Conservation (phyloP, 345 rosid genomes). For the Theobroma cacao region DNA sequence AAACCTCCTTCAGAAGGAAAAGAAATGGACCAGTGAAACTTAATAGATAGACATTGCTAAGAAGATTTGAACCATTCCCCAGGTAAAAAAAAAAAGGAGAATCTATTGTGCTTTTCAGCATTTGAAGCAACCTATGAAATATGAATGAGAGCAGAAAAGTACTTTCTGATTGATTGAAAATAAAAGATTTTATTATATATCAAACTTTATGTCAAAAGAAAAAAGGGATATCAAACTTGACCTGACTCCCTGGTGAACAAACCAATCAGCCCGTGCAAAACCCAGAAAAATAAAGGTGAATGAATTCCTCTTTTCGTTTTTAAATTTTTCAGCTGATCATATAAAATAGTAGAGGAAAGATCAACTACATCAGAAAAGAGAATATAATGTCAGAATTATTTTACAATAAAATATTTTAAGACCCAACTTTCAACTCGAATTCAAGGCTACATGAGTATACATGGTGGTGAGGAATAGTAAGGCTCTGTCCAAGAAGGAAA, state of each 20-base stretch:
- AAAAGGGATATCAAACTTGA: not conserved
- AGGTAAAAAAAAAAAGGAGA: no score
- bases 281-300: not conserved
- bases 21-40: no score
- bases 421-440: no score
- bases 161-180: not conserved
- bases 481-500: no score
- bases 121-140: not conserved
- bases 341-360: not conserved
- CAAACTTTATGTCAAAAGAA: not conserved
- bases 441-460: no score
- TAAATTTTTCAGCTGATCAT: no score
- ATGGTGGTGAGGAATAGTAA: no score
- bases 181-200: not conserved
- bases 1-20: no score
- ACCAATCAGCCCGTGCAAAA: not conserved
- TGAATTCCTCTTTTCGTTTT: no score
- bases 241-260: constrained; percentile 12
- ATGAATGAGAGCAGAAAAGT: not conserved
- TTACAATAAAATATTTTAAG: no score
- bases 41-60: no score
- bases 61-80: no score
- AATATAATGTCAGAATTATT: not conserved
- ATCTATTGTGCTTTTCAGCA: not conserved
- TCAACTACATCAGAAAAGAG: not conserved